Base-by-base conservation (phyloP, 345 rosid species). In the Acer saccharum region DNA sequence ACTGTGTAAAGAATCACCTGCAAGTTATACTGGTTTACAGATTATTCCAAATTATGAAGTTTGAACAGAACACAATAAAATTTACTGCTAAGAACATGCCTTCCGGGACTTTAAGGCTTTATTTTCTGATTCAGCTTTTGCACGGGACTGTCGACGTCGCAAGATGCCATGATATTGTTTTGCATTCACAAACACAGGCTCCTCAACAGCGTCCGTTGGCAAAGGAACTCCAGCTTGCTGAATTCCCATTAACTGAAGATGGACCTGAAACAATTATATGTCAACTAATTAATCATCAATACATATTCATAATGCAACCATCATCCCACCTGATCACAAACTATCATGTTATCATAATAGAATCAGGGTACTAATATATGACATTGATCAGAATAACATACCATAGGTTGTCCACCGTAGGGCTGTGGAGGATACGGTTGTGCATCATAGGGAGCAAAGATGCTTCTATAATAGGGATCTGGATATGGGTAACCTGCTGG, bases 141-240 rank as follows among this genome's bases (percentile, higher is more conserved):
- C 99, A 70, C 99, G 93, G 66, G 94, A 90, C 79, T 96, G 97
- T 60, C 99, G 89, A 18, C 99, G 97, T 71, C 99, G 86, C 87
- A 96, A 81, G 84, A 96, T 96, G 55, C 99, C 99, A 68, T 94
- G 97, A 85, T 96, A 96, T 76, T 96, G 99, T 82, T 94, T 94
- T 72, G 99, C 99, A 77, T 94, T 96, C 50, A 96, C 99, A 87
- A 93, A 96, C 55, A 96, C 97, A 70, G 99, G 99, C 72, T 96
- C 99, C 80, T 96, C 99, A 76, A 96, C 87, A 70, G 98, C 90
- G 86, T 91, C 95, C 39, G 98, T 83, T 73, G 94, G 97, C 83
- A 96, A 81, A 68, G 99, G 99, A 82, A 96, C 94, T 61, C 97
- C 99, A 81, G 92, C 95, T 78, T 96, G 99, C 84, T 96, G 99